Base-by-base conservation (phyloP, 116 monocot genomes). In the Papilionanthe hybrid region DNA sequence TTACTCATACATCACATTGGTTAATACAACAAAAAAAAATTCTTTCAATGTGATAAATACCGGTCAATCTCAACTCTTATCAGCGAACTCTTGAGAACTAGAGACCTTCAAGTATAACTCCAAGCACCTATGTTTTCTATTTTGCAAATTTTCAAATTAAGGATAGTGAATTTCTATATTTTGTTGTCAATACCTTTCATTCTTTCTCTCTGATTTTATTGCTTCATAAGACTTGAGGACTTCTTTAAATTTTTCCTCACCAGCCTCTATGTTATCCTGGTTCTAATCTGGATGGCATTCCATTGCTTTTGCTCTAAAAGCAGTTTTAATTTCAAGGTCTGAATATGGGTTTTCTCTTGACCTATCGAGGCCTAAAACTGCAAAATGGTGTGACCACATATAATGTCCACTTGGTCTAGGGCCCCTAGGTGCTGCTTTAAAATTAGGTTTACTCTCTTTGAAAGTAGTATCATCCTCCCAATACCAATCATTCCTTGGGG, bases 281-380 rank as follows among this genome's bases (percentile, higher is more conserved):
- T 98, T 94, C 81, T 94, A 90, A 90, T 98, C 97, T 43, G 97
- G 97, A 78, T 98, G 97, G 63, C 76, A 94, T 69, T 94, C 86
- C 92, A 92, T 94, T 30, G 91, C 97, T 86, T 94, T 98, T 65
- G 86, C 85, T 80, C 97, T 98, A 79, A 94, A 98, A 84, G 97
- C 97, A 72, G 82, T 37, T n/a, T n/a, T n/a, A n/a, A n/a, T n/a
- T n/a, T n/a, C n/a, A n/a, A n/a, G n/a, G n/a, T n/a, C n/a, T n/a
- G n/a, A n/a, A n/a, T n/a, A n/a, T n/a, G n/a, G n/a, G n/a, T n/a
- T n/a, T n/a, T n/a, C n/a, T n/a, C n/a, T n/a, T n/a, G n/a, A 99
- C 99, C 99, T 90, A 79, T 95, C 90, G 81, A 99, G 99, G 68
- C 99, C 99, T 76, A 99, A 84, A 56, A 95, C 80, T 58, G 95